Evolutionary conservation across 495 filamentous ascomycete species (phyloP), one percentile per base, ranked within the genome.

Genomic region (Aspergillus ostianus): DNA sequence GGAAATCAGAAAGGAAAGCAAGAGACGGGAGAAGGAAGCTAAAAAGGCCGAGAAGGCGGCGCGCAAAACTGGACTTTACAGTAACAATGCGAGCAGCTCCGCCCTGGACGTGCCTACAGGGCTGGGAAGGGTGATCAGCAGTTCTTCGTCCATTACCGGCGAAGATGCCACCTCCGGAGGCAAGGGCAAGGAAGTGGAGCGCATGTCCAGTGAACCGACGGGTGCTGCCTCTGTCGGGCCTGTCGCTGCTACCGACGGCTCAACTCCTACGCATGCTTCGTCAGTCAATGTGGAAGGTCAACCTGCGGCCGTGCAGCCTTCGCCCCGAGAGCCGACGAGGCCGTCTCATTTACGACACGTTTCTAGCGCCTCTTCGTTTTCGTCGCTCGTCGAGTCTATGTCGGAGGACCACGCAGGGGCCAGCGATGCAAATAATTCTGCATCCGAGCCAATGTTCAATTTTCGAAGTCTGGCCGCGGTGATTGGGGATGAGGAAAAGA

Each of bases 381-480:
- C 91, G 2, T 92, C 90, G 0, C 74, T 88, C 10, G 76, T 84
- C 20, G 90, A 92, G 52, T 89, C 84, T 17, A 74, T 78, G 17
- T 76, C 82, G 2, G 87, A 82, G 2, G 64, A 84, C 47, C 73
- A 59, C 64, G 52, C 62, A 60, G 51, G 51, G 19, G n/a, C 73
- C n/a, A 67, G 69, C 21, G 74, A 77, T 54, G 82, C 81, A 8
- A 82, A 77, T 23, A 83, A 78, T 60, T 74, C 82, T 2, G 82
- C 84, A 50, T 71, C 77, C 0, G 93, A 97, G 64, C 85, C 90
- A 2, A 85, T 96, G 85, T 93, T 96, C 76, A 96, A 95, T 71
- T 97, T 97, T 65, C 79, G 90, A 55, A 96, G 91, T 63, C 77
- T 97, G 26, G 90, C 90, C 4, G 90, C 88, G 59, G 88, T 96